Conservation (phyloP, 768 basidiomycete genomes). For the Boletus subparvulus region DNA sequence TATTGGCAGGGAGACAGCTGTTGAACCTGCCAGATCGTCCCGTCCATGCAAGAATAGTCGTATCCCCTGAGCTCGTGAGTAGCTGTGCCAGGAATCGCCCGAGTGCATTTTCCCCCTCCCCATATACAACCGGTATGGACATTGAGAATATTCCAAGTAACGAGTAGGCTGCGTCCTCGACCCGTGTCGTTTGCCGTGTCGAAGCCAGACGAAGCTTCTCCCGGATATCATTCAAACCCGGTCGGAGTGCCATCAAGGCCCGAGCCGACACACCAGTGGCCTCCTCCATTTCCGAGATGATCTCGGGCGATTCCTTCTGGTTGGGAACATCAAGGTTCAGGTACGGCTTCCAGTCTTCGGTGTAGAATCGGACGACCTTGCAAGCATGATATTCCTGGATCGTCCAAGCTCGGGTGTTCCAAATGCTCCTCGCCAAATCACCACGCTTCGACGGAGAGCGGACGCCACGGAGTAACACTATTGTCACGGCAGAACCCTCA, state of each 20-base stretch:
- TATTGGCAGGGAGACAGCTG: no score
- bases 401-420: neutral
- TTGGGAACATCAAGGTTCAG: neutral
- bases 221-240: neutral
- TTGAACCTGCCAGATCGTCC: neutral
- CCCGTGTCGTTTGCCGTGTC: slow-evolving; percentile 1
- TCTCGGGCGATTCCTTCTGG: neutral
- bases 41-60: neutral
- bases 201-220: neutral
- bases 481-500: neutral
- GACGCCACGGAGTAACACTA: neutral
- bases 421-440: neutral
- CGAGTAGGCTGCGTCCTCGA: neutral
- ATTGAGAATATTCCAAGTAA: neutral
- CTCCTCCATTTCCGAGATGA: neutral
- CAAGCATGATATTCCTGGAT: neutral
- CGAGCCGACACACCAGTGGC: neutral
- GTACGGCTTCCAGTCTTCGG: neutral
- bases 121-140: neutral
- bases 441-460: neutral
- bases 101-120: neutral
- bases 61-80: neutral
- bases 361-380: neutral
- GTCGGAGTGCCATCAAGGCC: neutral
- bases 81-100: neutral